phyloP scores from a whole-genome alignment of 108 stramenopile species.

The Epithemia pelagica region DNA sequence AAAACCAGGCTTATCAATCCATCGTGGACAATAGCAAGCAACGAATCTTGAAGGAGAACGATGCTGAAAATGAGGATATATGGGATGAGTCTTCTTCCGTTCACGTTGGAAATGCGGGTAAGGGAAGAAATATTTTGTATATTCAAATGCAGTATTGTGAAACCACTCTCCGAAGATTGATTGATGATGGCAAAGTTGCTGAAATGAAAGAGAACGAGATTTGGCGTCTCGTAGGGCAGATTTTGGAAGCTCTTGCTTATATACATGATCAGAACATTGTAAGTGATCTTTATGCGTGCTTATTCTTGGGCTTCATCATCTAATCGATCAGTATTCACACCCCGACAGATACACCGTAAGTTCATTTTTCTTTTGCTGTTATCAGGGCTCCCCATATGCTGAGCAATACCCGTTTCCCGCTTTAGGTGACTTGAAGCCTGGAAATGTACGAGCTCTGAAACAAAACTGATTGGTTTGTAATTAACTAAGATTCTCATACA shows the following conservation, averaged over 20 bases:
- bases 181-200: constrained; percentile 48
- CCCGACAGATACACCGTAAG: not conserved
- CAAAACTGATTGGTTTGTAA: too few species aligned
- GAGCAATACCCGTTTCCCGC: too few species aligned
- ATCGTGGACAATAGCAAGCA: not conserved
- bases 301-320: too few species aligned
- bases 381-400: too few species aligned
- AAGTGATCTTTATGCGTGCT: too few species aligned
- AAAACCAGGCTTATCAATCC: constrained; percentile 4
- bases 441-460: constrained; percentile 35
- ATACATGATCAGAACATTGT: constrained; percentile 62
- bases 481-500: too few species aligned
- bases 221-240: constrained; percentile 69
- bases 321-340: too few species aligned
- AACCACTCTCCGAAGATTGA: constrained; percentile 66
- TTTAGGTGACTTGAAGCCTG: constrained; percentile 62
- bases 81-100: constrained; percentile 40
- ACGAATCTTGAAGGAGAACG: not conserved
- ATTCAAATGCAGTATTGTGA: constrained; percentile 83
- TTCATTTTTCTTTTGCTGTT: not conserved
- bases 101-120: constrained; percentile 26
- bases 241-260: constrained; percentile 70
- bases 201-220: constrained; percentile 40
- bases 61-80: constrained; percentile 7
- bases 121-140: constrained; percentile 32